Base-by-base conservation (phyloP, 2,329 filamentous ascomycete species). In the Lasiodiplodia gonubiensis region DNA sequence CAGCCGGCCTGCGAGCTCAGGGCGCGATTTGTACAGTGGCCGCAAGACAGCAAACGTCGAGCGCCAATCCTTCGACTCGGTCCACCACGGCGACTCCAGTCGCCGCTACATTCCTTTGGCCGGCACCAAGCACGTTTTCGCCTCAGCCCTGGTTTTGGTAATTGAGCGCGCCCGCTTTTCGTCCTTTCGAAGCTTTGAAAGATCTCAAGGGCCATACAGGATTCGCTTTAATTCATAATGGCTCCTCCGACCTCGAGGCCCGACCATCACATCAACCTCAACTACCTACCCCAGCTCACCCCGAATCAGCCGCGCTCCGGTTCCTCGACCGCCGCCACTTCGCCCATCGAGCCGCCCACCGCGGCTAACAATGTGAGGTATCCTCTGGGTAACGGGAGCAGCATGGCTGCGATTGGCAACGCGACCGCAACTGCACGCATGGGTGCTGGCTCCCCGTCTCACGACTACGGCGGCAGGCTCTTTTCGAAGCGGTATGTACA, bases 371-470 rank as follows among this genome's bases (percentile, higher is more conserved):
- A 84, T 68, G 81, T 89, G 72, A 89, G 93, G 80, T 90, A 92
- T 71, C 88, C 92, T 25, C 92, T 94, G 76, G 89, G 89, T 68
- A 82, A 91, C 70, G 84, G 90, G 57, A 88, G 87, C 73, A 84
- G 87, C 68, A 81, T 92, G 73, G 89, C 79, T 68, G 78, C 78
- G 66, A 75, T 82, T 69, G 80, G 80, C 68, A 80, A 79, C 67
- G 83, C 86, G 67, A 82, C 86, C 67, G 84, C 84, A 70, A 82
- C 81, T 75, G 83, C 85, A 72, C 85, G 94, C 83, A 91, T 94
- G 76, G 93, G 94, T 84, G 89, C 93, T 84, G 94, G 94, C 79
- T 99, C 95, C 86, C 95, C 95, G 75, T 97, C 94, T 81, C 94
- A 97, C 83, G 95, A 98, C 72, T 88, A 93, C 76, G 89, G 76